Evolutionary conservation across 225 moss, liverwort and hornwort genomes (phyloP).

Genomic region (Ulota crispa): DNA sequence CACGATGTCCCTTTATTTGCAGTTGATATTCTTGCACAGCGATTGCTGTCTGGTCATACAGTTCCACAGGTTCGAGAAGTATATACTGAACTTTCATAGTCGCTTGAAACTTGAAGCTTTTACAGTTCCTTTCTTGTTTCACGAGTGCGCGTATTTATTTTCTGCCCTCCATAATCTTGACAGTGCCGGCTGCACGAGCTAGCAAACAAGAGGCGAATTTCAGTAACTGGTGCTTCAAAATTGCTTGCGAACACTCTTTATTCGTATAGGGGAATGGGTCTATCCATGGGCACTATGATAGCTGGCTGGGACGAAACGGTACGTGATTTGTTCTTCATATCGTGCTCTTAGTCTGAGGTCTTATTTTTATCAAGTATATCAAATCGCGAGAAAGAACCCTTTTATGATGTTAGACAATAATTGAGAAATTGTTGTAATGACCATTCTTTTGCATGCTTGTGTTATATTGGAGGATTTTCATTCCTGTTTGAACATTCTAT

Average conservation of each 20-base stretch:
- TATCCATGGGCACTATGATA: conserved; percentile 96
- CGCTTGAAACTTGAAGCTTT: not conserved
- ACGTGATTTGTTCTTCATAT: conserved; percentile 15
- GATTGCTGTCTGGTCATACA: not conserved
- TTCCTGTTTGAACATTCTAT: not conserved
- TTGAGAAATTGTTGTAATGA: not conserved
- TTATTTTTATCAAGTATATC: not conserved
- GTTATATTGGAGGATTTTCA: not conserved
- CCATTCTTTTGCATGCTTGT: not conserved
- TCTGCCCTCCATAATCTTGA: conserved; percentile 3
- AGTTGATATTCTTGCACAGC: not conserved
- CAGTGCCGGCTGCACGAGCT: conserved; percentile 92
- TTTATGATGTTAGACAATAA: not conserved
- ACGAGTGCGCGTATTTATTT: conserved; percentile 1
- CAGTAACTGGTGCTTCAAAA: conserved; percentile 87
- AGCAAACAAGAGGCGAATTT: conserved; percentile 78
- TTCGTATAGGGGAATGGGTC: conserved; percentile 92
- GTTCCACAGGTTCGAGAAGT: not conserved
- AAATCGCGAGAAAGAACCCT: not conserved
- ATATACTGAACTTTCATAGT: not conserved
- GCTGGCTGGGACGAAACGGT: conserved; percentile 97
- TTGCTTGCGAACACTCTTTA: conserved; percentile 84
- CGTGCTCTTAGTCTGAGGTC: not conserved
- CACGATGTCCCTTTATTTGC: not conserved
- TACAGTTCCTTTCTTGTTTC: not conserved